Base-by-base conservation (phyloP, 176 grass and related monocot species). In the Musa itinerans region DNA sequence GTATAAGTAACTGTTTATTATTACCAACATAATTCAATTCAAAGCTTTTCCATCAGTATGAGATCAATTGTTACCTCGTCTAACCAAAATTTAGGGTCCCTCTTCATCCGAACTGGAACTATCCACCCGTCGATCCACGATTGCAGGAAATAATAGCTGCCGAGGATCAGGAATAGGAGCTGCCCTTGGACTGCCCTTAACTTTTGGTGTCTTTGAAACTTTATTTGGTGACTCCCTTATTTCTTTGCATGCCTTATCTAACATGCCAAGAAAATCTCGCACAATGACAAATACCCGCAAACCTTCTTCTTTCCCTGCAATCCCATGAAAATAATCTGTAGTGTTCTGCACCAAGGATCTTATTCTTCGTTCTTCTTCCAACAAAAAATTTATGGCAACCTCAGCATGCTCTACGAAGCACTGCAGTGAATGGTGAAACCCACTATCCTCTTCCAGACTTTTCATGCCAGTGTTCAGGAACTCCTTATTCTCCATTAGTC, bases 341-440 rank as follows among this genome's bases (percentile, higher is more conserved):
- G 88, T 98, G 20, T 50, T 75, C 54, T 83, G 78, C 3, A 99
- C 90, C 65, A 94, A 69, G 4, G 51, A 75, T 65, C 79, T 81
- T 83, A 89, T 96, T 88, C 86, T 99, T 70, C 91, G 91, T 71
- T 94, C 95, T 73, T 99, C 81, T 54, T 87, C 80, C 48, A 83
- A 65, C 72, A 94, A 69, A 65, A 76, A 92, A 66, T 83, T 78
- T 68, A 87, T 76, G 52, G 85, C 88, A 23, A 12, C 59, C 52
- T 89, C 84, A 50, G 95, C 78, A 29, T 87, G 80, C 76, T 92
- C 83, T 9, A 87, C 19, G 11, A 99, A 99, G 82, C 69, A 63
- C 78, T 83, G 74, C 29, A 99, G 87, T 22, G 79, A 87, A 34
- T 73, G 50, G 49, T 93, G 80, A 80, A 99, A 99, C 48, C 91